phyloP scores from a whole-genome alignment of 1,139 yeast species.

The Diutina sp. region DNA sequence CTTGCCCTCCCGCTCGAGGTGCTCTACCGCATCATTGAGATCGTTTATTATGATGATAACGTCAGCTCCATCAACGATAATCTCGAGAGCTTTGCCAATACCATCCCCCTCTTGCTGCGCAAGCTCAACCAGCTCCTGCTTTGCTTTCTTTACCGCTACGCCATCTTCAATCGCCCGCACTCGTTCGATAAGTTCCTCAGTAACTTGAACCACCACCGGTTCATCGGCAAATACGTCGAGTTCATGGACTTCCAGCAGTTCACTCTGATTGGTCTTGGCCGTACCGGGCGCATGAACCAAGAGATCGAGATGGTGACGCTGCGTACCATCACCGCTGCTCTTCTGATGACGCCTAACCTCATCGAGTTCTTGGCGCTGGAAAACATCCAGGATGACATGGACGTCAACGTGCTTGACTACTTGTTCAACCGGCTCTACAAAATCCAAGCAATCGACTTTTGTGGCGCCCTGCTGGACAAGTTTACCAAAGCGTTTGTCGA shows the following conservation, averaged over 20 bases:
- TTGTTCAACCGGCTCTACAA: constrained; percentile 48
- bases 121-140: constrained; percentile 16
- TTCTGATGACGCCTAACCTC: constrained; percentile 52
- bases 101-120: constrained; percentile 24
- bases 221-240: constrained; percentile 55
- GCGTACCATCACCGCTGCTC: constrained; percentile 50
- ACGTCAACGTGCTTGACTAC: constrained; percentile 41
- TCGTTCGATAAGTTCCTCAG: constrained; percentile 62
- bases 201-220: constrained; percentile 37
- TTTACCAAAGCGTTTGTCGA: constrained; percentile 53
- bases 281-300: constrained; percentile 81
- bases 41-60: constrained; percentile 26
- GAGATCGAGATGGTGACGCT: constrained; percentile 87
- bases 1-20: constrained; percentile 29
- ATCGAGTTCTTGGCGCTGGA: constrained; percentile 76
- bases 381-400: constrained; percentile 77
- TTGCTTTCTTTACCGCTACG: constrained; percentile 47
- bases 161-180: constrained; percentile 69
- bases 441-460: constrained; percentile 68
- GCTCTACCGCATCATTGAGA: constrained; percentile 28
- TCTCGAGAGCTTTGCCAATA: constrained; percentile 28
- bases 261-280: constrained; percentile 81
- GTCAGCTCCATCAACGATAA: constrained; percentile 25
- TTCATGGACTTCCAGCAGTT: constrained; percentile 80
- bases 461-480: constrained; percentile 66